These are phyloP conservation scores for Diddensiella santjacobensis DNA, from an alignment of 805 yeast species.

Conservation along the genomic window DNA sequence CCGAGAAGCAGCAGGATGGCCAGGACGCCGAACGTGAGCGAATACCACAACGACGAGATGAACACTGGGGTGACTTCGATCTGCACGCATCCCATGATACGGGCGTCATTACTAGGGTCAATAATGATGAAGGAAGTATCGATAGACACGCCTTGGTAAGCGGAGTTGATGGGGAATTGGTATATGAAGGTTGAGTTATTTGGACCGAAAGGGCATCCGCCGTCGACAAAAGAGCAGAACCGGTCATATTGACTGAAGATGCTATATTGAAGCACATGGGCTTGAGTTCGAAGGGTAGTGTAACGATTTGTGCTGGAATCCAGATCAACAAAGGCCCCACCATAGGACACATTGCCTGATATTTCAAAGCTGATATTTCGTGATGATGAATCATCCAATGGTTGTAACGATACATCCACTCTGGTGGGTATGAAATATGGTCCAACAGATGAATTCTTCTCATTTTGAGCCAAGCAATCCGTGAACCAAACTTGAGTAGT, in stretches of 20 bases:
- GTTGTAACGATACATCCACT: constrained; percentile 3
- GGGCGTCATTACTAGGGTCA: constrained; percentile 25
- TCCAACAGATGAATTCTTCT: constrained; percentile 1
- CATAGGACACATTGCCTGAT: constrained; percentile 15
- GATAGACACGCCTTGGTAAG: constrained; percentile 24
- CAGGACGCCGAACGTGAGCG: constrained; percentile 39
- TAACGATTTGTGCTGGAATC: constrained; percentile 23
- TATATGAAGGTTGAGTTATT: constrained; percentile 18
- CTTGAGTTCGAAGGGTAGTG: constrained; percentile 27
- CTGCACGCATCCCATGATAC: constrained; percentile 44
- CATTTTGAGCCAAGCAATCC: constrained; percentile 2
- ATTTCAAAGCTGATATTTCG: constrained; percentile 12
- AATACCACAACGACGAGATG: constrained; percentile 36
- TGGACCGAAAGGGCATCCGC: constrained; percentile 29
- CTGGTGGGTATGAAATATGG: constrained; percentile 9
- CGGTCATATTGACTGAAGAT: constrained; percentile 22
- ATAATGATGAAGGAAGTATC: constrained; percentile 27
- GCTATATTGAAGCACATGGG: constrained; percentile 23
- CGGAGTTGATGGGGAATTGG: constrained; percentile 17
- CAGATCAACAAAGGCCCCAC: constrained; percentile 19
- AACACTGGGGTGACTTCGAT: constrained; percentile 50
- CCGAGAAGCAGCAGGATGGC: constrained; percentile 41
- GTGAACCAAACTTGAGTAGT: constrained; percentile 5
- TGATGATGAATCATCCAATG: constrained; percentile 3
- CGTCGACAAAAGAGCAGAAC: constrained; percentile 26